Base-by-base conservation (phyloP, 2,329 filamentous ascomycete species). In the Metarhizium humberi region DNA sequence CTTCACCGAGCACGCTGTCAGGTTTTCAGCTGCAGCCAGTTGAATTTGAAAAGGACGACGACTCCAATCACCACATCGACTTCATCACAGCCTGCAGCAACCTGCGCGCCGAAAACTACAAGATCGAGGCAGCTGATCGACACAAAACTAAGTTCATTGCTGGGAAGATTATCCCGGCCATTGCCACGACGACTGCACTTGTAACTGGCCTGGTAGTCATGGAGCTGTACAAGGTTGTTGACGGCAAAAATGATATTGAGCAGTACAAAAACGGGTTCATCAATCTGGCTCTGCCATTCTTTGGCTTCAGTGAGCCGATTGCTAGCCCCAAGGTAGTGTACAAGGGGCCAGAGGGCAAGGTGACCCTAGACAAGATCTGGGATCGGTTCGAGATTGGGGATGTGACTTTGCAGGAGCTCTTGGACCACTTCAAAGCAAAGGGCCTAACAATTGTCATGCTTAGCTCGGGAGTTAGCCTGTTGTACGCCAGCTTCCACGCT, bases 91-190 rank as follows among this genome's bases (percentile, higher is more conserved):
- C 92, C 1, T 92, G 92, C 61, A 96, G 92, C 77, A 99, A 99
- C 70, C 78, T 99, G 57, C 89, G 95, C 57, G 94, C 94, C 0
- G 88, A 95, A 72, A 99, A 99, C 76, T 99, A 99, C 81, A 95
- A 94, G 72, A 99, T 99, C 62, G 84, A 90, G 66, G 81, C 85
- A 60, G 92, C 94, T 0, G 92, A 99, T 68, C 83, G 90, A 59
- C 94, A 96, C 80, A 95, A 94, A 85, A 99, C 92, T 59, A 99
- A 99, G 78, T 97, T 99, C 73, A 99, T 99, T 69, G 95, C 94
- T 36, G 94, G 94, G 70, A 99, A 99, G 82, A 99, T 99, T 63
- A 99, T 99, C 62, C 94, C 94, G 25, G 94, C 94, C 49, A 99
- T 99, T 71, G 94, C 94, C 48, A 99, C 94, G 3, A 97, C 94